Evolutionary conservation across 2,329 filamentous ascomycete species (phyloP), one percentile per base, ranked within the genome.

Genomic region (Bertia moriformis): DNA sequence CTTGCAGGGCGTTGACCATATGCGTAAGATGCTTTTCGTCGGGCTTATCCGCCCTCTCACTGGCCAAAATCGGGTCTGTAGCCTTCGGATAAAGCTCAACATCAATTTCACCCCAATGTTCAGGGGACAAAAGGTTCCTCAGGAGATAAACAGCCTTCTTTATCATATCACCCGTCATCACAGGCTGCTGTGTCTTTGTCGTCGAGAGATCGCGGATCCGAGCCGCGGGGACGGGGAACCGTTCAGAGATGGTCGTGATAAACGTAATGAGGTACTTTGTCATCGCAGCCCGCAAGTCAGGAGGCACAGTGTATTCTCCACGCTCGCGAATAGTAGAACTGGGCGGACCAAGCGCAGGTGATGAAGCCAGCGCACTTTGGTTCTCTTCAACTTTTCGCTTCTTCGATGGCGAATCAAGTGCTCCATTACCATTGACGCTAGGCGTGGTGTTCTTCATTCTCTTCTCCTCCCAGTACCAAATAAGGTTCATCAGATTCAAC

Each of bases 261-360:
- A 96, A 96, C 43, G 91, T 84, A 19, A 96, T 83, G 20, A 98
- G 71, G 52, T 96, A 98, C 58, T 94, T 95, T 37, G 95, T 72
- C 65, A 98, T 81, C 56, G 86, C 81, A 33, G 78, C 71, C 15
- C 88, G 75, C 40, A 83, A 75, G 1, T 71, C 56, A 1, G 70
- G 55, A 5, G 82, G 73, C 18, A 89, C 78, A 44, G 72, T 66
- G 47, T 83, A 88, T 41, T 87, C 83, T 68, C 67, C 38, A 78
- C 77, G 18, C 58, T 55, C 4, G 62, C 56, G 10, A n/a, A n/a
- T n/a, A n/a, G n/a, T n/a, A 62, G 59, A 24, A 53, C 55, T 43
- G 66, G 63, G 39, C 61, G 61, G 7, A 7, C 10, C 32, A 10
- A 35, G 32, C 10, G 63, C 59, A 12, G 69, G 59, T 4, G 74